phyloP scores from a whole-genome alignment of 2,329 filamentous ascomycete species.

The Erysiphe pulchra region DNA sequence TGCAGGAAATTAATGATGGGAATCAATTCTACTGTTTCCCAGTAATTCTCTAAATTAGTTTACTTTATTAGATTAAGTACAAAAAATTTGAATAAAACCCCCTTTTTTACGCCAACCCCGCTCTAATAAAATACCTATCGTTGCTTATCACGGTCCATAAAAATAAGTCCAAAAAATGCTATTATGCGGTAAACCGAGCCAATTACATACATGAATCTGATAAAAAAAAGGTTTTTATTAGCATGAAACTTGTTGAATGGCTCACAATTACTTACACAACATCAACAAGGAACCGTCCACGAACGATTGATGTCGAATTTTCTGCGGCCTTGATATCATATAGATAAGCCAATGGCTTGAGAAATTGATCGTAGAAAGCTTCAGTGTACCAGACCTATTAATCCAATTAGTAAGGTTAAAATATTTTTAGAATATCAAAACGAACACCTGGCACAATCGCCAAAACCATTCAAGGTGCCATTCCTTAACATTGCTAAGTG shows the following conservation, averaged over 20 bases:
- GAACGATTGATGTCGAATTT: conserved; percentile 18
- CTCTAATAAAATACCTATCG: conserved; percentile 1
- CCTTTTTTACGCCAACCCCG: too few species aligned
- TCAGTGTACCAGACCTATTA: conserved; percentile 24
- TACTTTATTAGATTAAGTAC: too few species aligned
- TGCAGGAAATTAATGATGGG: too few species aligned
- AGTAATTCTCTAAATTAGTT: too few species aligned
- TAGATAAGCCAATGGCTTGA: conserved; percentile 22
- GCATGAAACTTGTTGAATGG: background rate
- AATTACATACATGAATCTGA: conserved; percentile 17
- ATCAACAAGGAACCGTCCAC: conserved; percentile 21
- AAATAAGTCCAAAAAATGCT: conserved; percentile 18
- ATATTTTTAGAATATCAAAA: conserved; percentile 4
- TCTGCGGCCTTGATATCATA: conserved; percentile 24
- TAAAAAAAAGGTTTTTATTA: background rate
- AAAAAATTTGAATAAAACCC: too few species aligned
- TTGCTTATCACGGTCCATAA: conserved; percentile 9
- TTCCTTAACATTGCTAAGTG: conserved; percentile 19
- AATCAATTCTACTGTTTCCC: too few species aligned
- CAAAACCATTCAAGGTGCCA: conserved; percentile 32
- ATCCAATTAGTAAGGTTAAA: background rate
- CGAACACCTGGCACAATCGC: conserved; percentile 21
- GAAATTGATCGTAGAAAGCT: conserved; percentile 26
- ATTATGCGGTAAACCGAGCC: conserved; percentile 20
- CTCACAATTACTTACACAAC: conserved; percentile 7